Conservation (phyloP, 441 rosid species). For the Erodium texanum region DNA sequence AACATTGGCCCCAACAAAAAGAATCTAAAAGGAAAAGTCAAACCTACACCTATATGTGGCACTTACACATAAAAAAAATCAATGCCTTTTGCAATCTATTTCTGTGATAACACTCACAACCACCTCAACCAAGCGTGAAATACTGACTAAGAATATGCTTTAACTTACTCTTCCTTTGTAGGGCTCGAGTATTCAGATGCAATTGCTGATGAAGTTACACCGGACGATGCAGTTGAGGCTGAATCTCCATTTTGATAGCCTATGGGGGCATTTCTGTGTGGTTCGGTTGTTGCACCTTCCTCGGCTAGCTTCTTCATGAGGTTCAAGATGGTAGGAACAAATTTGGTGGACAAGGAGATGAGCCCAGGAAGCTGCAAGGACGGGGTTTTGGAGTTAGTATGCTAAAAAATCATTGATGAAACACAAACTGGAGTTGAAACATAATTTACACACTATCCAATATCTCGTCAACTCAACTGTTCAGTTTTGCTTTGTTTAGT, state of each 20-base stretch:
- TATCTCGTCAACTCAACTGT: neutral
- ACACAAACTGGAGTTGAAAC: neutral
- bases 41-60: constrained; percentile 1
- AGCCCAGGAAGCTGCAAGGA: constrained; percentile 79
- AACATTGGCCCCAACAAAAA: neutral
- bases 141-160: neutral
- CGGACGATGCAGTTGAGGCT: constrained; percentile 4
- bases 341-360: constrained; percentile 70
- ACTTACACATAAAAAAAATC: constrained; percentile 6
- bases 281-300: constrained; percentile 57
- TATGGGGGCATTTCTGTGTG: constrained; percentile 28
- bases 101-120: neutral
- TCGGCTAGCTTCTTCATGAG: constrained; percentile 73
- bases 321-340: constrained; percentile 85
- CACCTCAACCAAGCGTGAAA: neutral
- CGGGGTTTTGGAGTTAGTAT: neutral
- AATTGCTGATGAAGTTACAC: neutral
- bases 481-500: neutral
- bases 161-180: neutral
- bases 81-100: constrained; percentile 4
- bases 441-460: too few relatives aligned
- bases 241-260: constrained; percentile 20
- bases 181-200: neutral
- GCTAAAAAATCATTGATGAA: neutral
- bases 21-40: neutral